Evolutionary conservation across 1,284 basidiomycete genomes (phyloP).

Genomic region (Coniferiporia sulphurascens): DNA sequence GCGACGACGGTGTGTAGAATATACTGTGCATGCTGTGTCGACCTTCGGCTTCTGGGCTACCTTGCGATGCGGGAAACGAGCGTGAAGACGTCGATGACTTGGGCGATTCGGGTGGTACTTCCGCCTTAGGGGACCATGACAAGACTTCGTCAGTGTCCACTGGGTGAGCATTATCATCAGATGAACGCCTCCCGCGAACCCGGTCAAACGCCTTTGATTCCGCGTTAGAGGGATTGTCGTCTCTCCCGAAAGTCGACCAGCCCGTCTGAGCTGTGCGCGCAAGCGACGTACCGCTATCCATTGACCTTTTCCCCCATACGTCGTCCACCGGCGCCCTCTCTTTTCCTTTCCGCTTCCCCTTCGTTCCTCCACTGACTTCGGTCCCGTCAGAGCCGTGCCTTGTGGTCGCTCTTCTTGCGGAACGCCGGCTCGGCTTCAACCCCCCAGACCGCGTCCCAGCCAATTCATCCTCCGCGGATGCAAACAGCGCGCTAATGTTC

Average conservation of each 20-base stretch:
- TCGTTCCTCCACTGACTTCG: background rate
- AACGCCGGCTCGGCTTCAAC: background rate
- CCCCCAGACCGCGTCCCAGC: background rate
- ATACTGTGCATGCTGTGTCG: conserved; percentile 2
- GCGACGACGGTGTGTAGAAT: conserved; percentile 10
- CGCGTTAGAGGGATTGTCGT: background rate
- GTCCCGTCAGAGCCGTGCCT: background rate
- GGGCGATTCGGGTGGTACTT: background rate
- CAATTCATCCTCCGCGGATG: conserved; percentile 4
- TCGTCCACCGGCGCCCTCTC: background rate
- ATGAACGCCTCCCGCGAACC: background rate
- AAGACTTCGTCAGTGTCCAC: conserved; percentile 3
- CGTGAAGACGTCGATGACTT: background rate
- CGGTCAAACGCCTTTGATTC: background rate
- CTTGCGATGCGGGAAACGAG: background rate
- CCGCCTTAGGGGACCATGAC: conserved; percentile 14
- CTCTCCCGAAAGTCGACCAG: conserved; percentile 13
- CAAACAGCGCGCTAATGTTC: conserved; percentile 9
- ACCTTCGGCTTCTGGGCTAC: background rate
- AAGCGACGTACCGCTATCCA: background rate
- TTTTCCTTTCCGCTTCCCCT: background rate
- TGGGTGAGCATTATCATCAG: conserved; percentile 1
- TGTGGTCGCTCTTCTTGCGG: background rate
- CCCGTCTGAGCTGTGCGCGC: background rate
- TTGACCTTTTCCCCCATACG: background rate